Evolutionary conservation across 2,329 filamentous ascomycete genomes (phyloP).

Genomic region (Lasiodiplodia hormozganensis): DNA sequence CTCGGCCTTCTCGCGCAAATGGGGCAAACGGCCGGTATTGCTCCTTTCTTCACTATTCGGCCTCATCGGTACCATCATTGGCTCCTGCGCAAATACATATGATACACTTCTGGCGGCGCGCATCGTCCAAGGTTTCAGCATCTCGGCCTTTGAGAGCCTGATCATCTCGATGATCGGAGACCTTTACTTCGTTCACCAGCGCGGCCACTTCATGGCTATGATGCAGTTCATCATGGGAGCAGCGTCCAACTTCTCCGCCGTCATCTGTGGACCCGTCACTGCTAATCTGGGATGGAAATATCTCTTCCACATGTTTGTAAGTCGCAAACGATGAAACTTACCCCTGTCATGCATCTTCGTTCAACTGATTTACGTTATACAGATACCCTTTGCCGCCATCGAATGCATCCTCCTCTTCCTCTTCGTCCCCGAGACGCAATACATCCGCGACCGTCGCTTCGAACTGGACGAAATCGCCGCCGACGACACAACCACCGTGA

Average conservation of each 20-base stretch:
- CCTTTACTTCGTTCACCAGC: slow-evolving; percentile 58
- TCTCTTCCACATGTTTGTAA: slow-evolving; percentile 55
- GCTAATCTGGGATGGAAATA: slow-evolving; percentile 55
- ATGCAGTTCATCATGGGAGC: slow-evolving; percentile 47
- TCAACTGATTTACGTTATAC: slow-evolving; percentile 48
- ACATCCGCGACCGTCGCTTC: slow-evolving; percentile 48
- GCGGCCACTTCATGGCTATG: slow-evolving; percentile 55
- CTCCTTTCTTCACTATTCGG: slow-evolving; percentile 46
- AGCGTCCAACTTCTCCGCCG: slow-evolving; percentile 25
- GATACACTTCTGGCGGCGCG: slow-evolving; percentile 56
- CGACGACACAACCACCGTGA: slow-evolving; percentile 18
- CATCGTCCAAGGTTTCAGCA: slow-evolving; percentile 52
- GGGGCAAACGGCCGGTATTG: slow-evolving; percentile 55
- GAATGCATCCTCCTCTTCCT: slow-evolving; percentile 54
- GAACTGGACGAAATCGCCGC: slow-evolving; percentile 24
- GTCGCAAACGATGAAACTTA: slow-evolving; percentile 37
- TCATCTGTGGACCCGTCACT: slow-evolving; percentile 13
- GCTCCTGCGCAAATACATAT: slow-evolving; percentile 51
- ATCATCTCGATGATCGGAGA: slow-evolving; percentile 51
- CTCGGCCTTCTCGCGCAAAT: slow-evolving; percentile 52
- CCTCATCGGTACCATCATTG: slow-evolving; percentile 42
- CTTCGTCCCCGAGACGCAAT: slow-evolving; percentile 61
- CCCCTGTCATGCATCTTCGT: slow-evolving; percentile 40
- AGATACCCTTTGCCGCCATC: slow-evolving; percentile 44
- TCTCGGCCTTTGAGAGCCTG: slow-evolving; percentile 47